These are phyloP conservation scores for Coprinopsis marcescibilis DNA, from an alignment of 768 basidiomycete species.

Conservation along the genomic window DNA sequence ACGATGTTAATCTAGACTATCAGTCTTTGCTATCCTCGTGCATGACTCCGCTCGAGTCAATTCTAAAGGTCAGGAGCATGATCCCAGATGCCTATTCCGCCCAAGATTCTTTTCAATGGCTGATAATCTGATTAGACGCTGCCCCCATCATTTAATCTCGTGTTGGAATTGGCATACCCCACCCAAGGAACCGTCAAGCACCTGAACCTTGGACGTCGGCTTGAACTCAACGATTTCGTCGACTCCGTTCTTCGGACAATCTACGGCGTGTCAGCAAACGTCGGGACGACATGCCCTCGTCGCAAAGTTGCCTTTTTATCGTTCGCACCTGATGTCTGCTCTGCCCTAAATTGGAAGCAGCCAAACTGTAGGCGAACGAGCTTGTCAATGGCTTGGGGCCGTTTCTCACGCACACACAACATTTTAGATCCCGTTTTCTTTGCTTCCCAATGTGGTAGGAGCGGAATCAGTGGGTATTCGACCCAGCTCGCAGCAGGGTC, in stretches of 20 bases:
- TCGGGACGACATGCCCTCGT: constrained; percentile 48
- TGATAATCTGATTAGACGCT: constrained; percentile 38
- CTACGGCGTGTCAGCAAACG: constrained; percentile 55
- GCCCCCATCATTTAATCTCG: constrained; percentile 61
- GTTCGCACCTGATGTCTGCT: constrained; percentile 85
- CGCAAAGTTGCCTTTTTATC: constrained; percentile 89
- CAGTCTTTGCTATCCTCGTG: constrained; percentile 36
- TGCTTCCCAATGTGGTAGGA: constrained; percentile 79
- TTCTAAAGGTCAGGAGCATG: constrained; percentile 57
- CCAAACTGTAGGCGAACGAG: constrained; percentile 74
- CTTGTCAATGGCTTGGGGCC: not conserved
- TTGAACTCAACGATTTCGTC: constrained; percentile 77
- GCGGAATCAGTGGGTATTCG: constrained; percentile 17
- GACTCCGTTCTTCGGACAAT: constrained; percentile 82
- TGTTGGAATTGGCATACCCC: constrained; percentile 80
- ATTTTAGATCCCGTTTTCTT: constrained; percentile 89
- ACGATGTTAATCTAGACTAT: constrained; percentile 36
- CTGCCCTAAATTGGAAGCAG: constrained; percentile 97
- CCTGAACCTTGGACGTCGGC: constrained; percentile 38
- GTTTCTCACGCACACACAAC: not conserved
- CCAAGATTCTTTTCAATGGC: constrained; percentile 1
- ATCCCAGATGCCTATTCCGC: constrained; percentile 8
- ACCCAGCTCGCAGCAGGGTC: constrained; percentile 15
- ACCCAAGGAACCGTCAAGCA: constrained; percentile 40
- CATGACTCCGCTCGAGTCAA: constrained; percentile 71